Percentiles rank a stretch among this genome's conserved stretches.
Conservation (phyloP, 2,329 filamentous ascomycete species). For the Didymella lethalis region DNA sequence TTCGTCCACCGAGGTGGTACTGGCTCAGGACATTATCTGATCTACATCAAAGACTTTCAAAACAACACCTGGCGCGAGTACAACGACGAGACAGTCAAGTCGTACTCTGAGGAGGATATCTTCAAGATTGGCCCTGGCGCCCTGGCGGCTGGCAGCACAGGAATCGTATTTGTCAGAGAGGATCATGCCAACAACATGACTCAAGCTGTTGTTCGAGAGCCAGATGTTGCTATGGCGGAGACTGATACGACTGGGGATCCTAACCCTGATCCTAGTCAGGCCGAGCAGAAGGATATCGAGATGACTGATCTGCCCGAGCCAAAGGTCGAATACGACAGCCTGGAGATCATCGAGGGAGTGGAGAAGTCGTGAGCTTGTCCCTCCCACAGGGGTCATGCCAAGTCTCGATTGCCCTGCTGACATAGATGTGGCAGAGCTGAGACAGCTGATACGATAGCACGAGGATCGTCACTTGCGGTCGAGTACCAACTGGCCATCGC, state of each 20-base stretch:
- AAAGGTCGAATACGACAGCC: constrained; percentile 18
- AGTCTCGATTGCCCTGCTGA: constrained; percentile 8
- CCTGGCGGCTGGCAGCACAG: constrained; percentile 58
- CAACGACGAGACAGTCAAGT: constrained; percentile 84
- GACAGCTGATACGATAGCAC: neutral
- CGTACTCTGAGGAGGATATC: constrained; percentile 70
- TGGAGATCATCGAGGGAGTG: constrained; percentile 40
- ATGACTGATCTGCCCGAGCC: constrained; percentile 18
- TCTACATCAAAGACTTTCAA: constrained; percentile 92
- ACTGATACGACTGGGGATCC: neutral
- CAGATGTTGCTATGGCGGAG: constrained; percentile 11
- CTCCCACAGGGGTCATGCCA: neutral
- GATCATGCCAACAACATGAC: constrained; percentile 67
- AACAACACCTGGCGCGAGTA: constrained; percentile 87
- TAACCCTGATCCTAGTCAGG: neutral
- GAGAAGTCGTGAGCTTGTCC: constrained; percentile 35
- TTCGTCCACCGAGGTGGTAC: constrained; percentile 83
- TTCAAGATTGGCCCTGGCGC: constrained; percentile 69
- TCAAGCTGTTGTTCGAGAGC: constrained; percentile 57
- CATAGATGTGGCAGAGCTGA: neutral
- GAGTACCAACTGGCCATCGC: neutral
- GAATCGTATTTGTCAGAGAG: constrained; percentile 84
- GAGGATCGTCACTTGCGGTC: neutral
- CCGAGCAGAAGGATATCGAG: constrained; percentile 13
- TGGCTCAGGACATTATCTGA: constrained; percentile 86